Percentiles rank a stretch among this genome's conserved stretches.
These are phyloP conservation scores for Musa schizocarpa DNA, from an alignment of 176 grass and related monocot genomes.

Conservation along the genomic window DNA sequence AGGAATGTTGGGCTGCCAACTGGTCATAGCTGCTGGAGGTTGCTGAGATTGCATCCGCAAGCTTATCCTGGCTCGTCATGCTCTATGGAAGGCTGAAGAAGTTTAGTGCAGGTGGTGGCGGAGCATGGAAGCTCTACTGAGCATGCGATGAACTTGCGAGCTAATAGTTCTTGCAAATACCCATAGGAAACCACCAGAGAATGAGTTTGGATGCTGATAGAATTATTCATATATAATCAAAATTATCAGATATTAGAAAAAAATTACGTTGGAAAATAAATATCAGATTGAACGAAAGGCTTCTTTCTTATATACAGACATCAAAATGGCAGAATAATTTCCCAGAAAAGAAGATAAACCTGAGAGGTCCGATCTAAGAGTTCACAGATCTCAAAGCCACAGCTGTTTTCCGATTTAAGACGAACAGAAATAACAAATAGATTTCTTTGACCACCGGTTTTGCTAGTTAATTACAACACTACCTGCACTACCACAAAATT, in stretches of 20 bases:
- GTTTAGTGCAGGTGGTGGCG: conserved; percentile 26
- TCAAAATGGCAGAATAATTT: not conserved
- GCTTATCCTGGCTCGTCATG: conserved; percentile 46
- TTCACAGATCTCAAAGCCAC: too few species aligned
- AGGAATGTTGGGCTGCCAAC: conserved; percentile 64
- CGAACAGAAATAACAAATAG: not conserved
- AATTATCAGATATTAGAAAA: too few species aligned
- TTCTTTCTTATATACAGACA: not conserved
- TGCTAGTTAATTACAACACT: conserved; percentile 1
- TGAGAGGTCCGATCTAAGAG: not conserved
- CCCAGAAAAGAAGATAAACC: not conserved
- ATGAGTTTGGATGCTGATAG: too few species aligned
- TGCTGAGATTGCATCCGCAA: conserved; percentile 33
- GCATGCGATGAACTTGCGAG: too few species aligned
- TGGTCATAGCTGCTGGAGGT: conserved; percentile 52
- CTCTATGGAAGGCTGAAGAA: conserved; percentile 60
- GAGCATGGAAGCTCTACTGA: conserved; percentile 21
- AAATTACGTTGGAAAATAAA: too few species aligned
- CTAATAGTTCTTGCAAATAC: too few species aligned
- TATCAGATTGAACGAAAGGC: too few species aligned
- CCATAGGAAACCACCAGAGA: too few species aligned
- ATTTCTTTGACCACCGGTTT: not conserved
- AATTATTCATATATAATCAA: too few species aligned
- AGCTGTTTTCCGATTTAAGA: not conserved
- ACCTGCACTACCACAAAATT: not conserved